phyloP scores from a whole-genome alignment of 2,329 filamentous ascomycete genomes.

The Penicillium frequentans region DNA sequence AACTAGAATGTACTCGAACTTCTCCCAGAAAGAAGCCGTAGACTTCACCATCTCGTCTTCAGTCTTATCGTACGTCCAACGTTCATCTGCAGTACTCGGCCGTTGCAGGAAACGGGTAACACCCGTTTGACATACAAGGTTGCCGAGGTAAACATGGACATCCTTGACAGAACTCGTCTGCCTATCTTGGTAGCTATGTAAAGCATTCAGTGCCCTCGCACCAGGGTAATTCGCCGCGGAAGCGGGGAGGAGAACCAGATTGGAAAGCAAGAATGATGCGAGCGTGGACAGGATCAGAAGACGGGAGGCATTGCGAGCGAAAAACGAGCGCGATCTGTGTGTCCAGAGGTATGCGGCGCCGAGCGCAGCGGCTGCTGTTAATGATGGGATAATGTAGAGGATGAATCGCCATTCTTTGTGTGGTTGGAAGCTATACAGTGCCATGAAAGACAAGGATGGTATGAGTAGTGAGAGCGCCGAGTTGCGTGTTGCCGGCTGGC shows the following conservation, averaged over 20 bases:
- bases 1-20: slow-evolving; percentile 59
- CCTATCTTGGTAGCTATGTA: slow-evolving; percentile 35
- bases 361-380: slow-evolving; percentile 75
- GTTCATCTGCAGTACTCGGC: slow-evolving; percentile 19
- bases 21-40: slow-evolving; percentile 56
- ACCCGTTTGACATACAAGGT: slow-evolving; percentile 63
- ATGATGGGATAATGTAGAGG: slow-evolving; percentile 77
- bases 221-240: slow-evolving; percentile 94
- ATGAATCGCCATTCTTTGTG: slow-evolving; percentile 98
- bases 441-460: slow-evolving; percentile 71
- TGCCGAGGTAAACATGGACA: slow-evolving; percentile 55
- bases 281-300: slow-evolving; percentile 61
- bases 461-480: slow-evolving; percentile 56
- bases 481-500: slow-evolving; percentile 54
- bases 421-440: slow-evolving; percentile 80
- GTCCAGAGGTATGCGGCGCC: slow-evolving; percentile 70
- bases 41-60: slow-evolving; percentile 51
- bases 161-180: slow-evolving; percentile 22
- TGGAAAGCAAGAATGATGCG: slow-evolving; percentile 60
- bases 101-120: slow-evolving; percentile 60
- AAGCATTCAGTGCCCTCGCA: slow-evolving; percentile 66
- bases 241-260: slow-evolving; percentile 71
- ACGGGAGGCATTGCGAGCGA: slow-evolving; percentile 58
- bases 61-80: slow-evolving; percentile 63
- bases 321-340: slow-evolving; percentile 61